A percentile compares a stretch with the other conserved stretches of the same genome.
Evolutionary conservation across 805 yeast species (phyloP).

Genomic region (Wickerhamomyces sydowiorum): DNA sequence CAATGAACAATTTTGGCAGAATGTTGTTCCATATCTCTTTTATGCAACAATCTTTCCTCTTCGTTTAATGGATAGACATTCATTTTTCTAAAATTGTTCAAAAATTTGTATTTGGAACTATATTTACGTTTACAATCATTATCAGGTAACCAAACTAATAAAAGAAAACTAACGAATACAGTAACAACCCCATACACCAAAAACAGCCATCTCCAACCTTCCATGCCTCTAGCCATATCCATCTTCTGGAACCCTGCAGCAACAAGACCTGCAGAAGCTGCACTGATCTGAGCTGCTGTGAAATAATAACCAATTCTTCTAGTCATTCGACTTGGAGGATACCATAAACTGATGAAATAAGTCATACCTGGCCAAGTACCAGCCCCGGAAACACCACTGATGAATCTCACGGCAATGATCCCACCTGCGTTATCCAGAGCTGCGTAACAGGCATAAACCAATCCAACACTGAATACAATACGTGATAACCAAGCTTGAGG

Average conservation of each 20-base stretch:
- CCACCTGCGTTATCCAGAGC: conserved; percentile 54
- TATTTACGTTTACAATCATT: conserved; percentile 11
- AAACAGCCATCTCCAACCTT: conserved; percentile 88
- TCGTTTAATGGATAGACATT: conserved; percentile 42
- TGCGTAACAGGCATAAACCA: conserved; percentile 70
- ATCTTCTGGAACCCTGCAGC: conserved; percentile 85
- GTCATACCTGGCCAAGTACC: conserved; percentile 92
- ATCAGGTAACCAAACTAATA: conserved; percentile 85
- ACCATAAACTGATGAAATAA: conserved; percentile 79
- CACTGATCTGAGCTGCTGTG: conserved; percentile 89
- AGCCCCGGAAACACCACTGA: conserved; percentile 74
- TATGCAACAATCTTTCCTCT: conserved; percentile 51
- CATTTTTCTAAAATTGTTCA: conserved; percentile 13
- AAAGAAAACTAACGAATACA: conserved; percentile 51
- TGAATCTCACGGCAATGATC: conserved; percentile 62
- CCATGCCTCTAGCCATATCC: conserved; percentile 62
- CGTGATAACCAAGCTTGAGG: conserved; percentile 85
- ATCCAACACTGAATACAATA: conserved; percentile 70
- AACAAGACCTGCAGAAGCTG: conserved; percentile 83
- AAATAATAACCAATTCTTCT: conserved; percentile 81
- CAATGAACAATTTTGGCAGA: conserved; percentile 40
- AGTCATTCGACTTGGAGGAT: conserved; percentile 72
- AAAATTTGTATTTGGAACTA: conserved; percentile 3
- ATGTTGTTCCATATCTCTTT: conserved; percentile 50
- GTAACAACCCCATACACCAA: conserved; percentile 72